Base-by-base conservation (phyloP, 2,329 filamentous ascomycete genomes). In the Sporothrix luriei region DNA sequence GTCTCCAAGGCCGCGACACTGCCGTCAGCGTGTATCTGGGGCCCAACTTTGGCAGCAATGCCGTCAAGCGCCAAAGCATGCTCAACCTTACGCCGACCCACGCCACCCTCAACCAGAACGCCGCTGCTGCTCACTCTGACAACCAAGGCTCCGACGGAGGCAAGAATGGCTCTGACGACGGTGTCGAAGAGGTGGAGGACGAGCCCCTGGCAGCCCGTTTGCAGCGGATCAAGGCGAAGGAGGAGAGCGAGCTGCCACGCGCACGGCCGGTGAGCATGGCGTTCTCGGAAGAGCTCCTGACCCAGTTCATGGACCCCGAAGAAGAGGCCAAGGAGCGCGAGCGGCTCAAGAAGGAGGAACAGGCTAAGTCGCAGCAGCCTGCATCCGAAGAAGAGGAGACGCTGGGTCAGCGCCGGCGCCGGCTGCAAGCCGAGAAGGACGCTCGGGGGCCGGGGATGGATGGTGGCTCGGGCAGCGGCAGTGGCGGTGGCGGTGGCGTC, bases 371-470 rank as follows among this genome's bases (percentile, higher is more conserved):
- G 16, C 61, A 64, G n/a, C 43, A 21, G 14, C 14, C 61, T 14
- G 21, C 40, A 69, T 73, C 76, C 24, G 83, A 84, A 71, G 90
- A 89, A 73, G 90, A 93, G 74, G 92, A 95, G 76, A 94, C 92
- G 0, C 82, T 95, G 0, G 92, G 91, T 11, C 91, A 94, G 77
- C 88, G 92, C 13, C 88, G 91, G 0, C 88, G 87, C 38, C 86
- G 92, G 33, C 82, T 95, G 1, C 91, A 93, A 77, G 88, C 88
- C 7, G 88, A 90, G 75, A 83, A 84, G 33, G 89, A 91, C 78
- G 89, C 89, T 7, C 85, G 87, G 38, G 85, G 86, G 71, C 80
- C 83, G 54, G 85, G 86, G 73, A 85, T 87, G 77, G 48, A 7
- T 33, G 33, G 62, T 7, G 81, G 79, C 54, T 76, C 79, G 49